Evolutionary conservation across 129 eudicot genomes (phyloP).

Genomic region (Centella asiatica): DNA sequence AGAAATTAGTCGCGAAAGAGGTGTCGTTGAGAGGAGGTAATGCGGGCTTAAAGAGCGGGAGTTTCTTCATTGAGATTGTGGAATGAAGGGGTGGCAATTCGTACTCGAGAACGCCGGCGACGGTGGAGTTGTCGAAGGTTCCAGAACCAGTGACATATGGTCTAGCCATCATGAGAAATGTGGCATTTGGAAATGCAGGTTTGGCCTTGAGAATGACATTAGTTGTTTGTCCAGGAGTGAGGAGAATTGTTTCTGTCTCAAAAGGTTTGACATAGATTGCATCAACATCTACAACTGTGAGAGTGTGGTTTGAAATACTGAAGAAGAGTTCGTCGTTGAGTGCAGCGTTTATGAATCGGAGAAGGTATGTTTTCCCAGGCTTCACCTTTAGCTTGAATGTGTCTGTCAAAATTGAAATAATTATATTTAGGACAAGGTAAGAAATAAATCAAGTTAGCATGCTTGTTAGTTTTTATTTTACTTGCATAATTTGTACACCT

Average conservation of each 20-base stretch:
- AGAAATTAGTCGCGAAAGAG: constrained; percentile 21
- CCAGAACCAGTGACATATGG: constrained; percentile 39
- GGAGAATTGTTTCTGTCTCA: constrained; percentile 32
- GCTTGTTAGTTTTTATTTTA: background rate
- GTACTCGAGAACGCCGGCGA: constrained; percentile 35
- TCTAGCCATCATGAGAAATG: constrained; percentile 34
- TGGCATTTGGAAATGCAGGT: constrained; percentile 32
- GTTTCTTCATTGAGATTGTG: constrained; percentile 10
- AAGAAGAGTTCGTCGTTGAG: constrained; percentile 44
- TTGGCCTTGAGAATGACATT: constrained; percentile 46
- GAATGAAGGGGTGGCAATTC: constrained; percentile 11
- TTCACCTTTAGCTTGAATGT: constrained; percentile 40
- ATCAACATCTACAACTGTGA: constrained; percentile 35
- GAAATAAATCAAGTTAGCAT: background rate
- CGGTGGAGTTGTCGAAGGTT: constrained; percentile 40
- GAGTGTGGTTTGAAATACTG: constrained; percentile 45
- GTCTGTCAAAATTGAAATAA: constrained; percentile 14
- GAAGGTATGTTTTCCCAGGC: constrained; percentile 38
- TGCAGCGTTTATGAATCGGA: constrained; percentile 38
- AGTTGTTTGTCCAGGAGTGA: constrained; percentile 59
- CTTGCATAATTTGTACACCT: no score
- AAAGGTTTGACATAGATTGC: constrained; percentile 41
- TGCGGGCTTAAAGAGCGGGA: constrained; percentile 27
- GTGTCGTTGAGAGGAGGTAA: constrained; percentile 38
- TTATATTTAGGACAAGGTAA: background rate